phyloP scores from a whole-genome alignment of 805 yeast genomes.

The Lipomyces sp. region DNA sequence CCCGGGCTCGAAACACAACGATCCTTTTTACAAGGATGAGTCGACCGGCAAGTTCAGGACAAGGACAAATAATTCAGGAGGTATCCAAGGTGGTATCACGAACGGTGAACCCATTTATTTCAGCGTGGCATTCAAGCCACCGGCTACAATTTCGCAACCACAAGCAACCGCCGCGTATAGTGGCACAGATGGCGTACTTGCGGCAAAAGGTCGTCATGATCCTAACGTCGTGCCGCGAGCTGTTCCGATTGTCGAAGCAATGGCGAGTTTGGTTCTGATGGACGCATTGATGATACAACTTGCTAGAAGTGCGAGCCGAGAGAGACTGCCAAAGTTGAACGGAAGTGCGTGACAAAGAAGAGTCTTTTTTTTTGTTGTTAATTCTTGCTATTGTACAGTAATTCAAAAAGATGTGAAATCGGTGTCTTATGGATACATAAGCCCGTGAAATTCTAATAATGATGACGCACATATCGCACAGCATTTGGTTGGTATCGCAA shows the following conservation, averaged over 20 bases:
- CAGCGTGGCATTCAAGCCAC: slow-evolving; percentile 95
- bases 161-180: slow-evolving; percentile 88
- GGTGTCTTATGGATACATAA: not conserved
- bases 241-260: slow-evolving; percentile 96
- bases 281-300: slow-evolving; percentile 86
- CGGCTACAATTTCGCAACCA: slow-evolving; percentile 94
- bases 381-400: not conserved
- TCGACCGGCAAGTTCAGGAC: slow-evolving; percentile 74
- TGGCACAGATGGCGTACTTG: slow-evolving; percentile 84
- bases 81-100: slow-evolving; percentile 97
- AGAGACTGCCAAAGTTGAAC: slow-evolving; percentile 14
- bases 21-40: slow-evolving; percentile 71
- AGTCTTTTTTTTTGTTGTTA: no score
- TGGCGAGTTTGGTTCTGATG: slow-evolving; percentile 93
- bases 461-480: not conserved
- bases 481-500: not conserved
- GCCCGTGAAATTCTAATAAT: not conserved
- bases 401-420: not conserved
- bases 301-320: slow-evolving; percentile 66
- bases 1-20: slow-evolving; percentile 95
- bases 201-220: slow-evolving; percentile 98
- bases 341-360: not conserved
- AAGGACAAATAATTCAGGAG: slow-evolving; percentile 90
- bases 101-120: slow-evolving; percentile 96
- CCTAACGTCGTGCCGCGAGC: slow-evolving; percentile 99